Evolutionary conservation across 148 eudicot species (phyloP), one percentile per base, ranked within the genome.

Genomic region (Rhododendron kiyosumense): DNA sequence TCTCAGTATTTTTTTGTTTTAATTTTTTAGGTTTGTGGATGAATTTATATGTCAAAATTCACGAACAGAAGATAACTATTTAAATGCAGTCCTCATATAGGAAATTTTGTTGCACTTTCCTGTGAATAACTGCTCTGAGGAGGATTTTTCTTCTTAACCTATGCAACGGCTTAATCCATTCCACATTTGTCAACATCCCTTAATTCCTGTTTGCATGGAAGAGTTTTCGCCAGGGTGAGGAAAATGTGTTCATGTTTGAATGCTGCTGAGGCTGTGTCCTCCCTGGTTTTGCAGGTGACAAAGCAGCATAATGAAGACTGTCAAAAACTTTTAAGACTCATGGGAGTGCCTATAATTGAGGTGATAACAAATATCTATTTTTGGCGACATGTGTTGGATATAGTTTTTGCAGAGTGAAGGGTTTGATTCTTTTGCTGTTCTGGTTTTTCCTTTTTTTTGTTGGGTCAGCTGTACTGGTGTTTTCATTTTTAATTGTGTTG

Each of bases 321-420:
- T 92, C 94, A 92, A 89, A 97, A 91, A 83, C 93, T 97, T 85
- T 91, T 97, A 45, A 90, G 89, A 59, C 96, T 97, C 87, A 97
- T 97, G 99, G 98, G 99, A 85, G 98, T 95, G 41, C 99, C 99
- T 81, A 96, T 95, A 79, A 91, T 97, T 88, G 98, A 97, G 98
- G 99, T 97, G 88, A 84, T 54, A 28, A 26, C 76, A 11, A 45
- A 11, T 11, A 67, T 67, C 34, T 67, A 61, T 57, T 49, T 83
- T 28, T 41, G 28, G 36, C 38, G n/a, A 41, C 48, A 3, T 32
- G 76, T 22, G 28, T 3, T 41, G 46, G 57, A 20, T 2, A 12
- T 43, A 34, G 34, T 85, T 15, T 17, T 15, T 83, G 24, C 79
- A 74, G 28, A 78, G 32, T 1, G 74, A 32, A 20, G 32, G 51